Conservation (phyloP, 83 land plant species). For the Isoetes engelmannii region DNA sequence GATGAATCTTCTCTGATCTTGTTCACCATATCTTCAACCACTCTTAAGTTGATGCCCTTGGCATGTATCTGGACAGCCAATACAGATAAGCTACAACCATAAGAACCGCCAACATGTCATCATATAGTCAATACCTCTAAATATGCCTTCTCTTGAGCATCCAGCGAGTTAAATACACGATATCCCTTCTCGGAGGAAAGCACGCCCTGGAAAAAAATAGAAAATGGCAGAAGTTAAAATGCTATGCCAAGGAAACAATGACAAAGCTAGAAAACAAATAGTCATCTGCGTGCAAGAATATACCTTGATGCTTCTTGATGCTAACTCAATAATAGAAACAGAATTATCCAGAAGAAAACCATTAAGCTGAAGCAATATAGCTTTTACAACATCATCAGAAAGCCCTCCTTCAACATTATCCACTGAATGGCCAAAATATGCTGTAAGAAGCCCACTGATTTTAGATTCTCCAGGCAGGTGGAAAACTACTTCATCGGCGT, state of each 20-base stretch:
- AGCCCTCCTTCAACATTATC: constrained; percentile 5
- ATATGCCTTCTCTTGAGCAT: constrained; percentile 23
- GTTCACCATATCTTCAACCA: constrained; percentile 7
- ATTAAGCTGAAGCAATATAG: constrained; percentile 24
- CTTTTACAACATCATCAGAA: constrained; percentile 23
- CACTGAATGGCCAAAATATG: background rate
- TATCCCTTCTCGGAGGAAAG: constrained; percentile 31
- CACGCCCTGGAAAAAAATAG: constrained; percentile 24
- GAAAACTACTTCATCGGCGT: constrained; percentile 36
- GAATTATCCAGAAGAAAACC: constrained; percentile 27
- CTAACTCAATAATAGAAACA: constrained; percentile 27
- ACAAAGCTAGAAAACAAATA: too few species aligned
- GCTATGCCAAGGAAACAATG: background rate
- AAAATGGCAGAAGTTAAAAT: background rate
- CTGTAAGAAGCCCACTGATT: background rate
- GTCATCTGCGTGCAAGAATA: too few species aligned
- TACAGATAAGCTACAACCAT: background rate
- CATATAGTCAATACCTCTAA: constrained; percentile 21
- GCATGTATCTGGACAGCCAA: constrained; percentile 21
- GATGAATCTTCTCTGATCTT: constrained; percentile 5
- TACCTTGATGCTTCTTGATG: constrained; percentile 32
- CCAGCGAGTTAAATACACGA: constrained; percentile 16
- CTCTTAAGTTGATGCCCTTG: constrained; percentile 10
- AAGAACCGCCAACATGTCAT: background rate
- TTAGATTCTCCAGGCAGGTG: constrained; percentile 16